Evolutionary conservation across 2,329 filamentous ascomycete genomes (phyloP), one percentile per base, ranked within the genome.

Genomic region (Coniochaeta pulveracea): DNA sequence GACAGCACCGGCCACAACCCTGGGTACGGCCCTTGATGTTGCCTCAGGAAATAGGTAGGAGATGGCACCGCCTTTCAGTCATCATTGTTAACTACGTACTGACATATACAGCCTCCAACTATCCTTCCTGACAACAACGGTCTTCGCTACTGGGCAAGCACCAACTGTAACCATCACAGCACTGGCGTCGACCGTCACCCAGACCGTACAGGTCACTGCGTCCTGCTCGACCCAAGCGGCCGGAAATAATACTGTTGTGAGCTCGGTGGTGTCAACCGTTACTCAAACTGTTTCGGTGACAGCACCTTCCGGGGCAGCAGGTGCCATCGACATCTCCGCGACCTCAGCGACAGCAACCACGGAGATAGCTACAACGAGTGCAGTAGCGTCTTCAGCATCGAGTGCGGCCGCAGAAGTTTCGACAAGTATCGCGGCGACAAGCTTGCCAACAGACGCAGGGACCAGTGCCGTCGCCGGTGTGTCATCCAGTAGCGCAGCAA

Each of bases 131-230:
- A 58, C 55, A 12, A 50, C 44, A 6, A 59, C 55, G 5, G 46
- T 57, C 17, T 55, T 48, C 31, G 47, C 35, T 5, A 45, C 44
- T 15, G 56, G 54, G 14, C 6, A 38, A 10, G 29, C 38, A 10
- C 36, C 41, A 11, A 57, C 55, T 15, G 45, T 59, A 15, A 63
- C 56, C 5, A 48, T 58, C 30, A 61, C 59, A 4, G 51, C 54
- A 14, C 40, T 53, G 10, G 46, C 47, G 7, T 42, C 41, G 4
- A 51, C 48, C 14, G 43, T 52, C 17, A 52, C 46, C 18, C 43
- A 47, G 36, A 48, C 48, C 2, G 28, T 31, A 8, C 17, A 10
- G 17, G 40, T 51, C n/a, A 40, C 34, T 23, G 27, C 48, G 33
- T 43, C 46, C 28, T 15, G 40, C 38, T 19, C 23, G 14, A 22